A percentile compares a stretch with the other conserved stretches of the same genome.
These are phyloP conservation scores for Plantago coronopus DNA, from an alignment of 305 asterid genomes.

Conservation along the genomic window DNA sequence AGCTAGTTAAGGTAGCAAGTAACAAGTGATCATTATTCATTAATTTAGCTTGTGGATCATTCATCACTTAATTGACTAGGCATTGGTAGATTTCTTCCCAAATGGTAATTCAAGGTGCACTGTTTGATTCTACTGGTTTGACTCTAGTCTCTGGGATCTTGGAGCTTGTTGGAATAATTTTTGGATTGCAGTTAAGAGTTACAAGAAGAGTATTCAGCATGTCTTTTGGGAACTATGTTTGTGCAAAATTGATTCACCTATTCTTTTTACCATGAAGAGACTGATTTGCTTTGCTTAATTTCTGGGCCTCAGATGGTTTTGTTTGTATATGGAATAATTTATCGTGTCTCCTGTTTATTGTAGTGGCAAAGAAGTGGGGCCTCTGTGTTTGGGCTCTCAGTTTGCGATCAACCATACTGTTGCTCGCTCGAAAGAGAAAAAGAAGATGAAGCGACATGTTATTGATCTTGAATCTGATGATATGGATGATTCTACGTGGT, in stretches of 20 bases:
- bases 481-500: conserved; percentile 22
- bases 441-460: conserved; percentile 27
- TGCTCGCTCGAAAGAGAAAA: conserved; percentile 24
- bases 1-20: too few relatives aligned
- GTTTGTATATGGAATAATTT: background rate
- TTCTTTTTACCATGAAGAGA: too few relatives aligned
- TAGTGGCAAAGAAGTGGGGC: conserved; percentile 69
- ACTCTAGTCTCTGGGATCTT: background rate
- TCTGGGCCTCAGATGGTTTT: background rate
- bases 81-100: background rate
- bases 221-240: background rate
- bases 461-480: conserved; percentile 38
- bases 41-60: background rate
- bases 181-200: background rate
- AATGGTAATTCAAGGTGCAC: background rate
- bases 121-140: background rate
- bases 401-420: conserved; percentile 24
- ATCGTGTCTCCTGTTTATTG: conserved; percentile 19
- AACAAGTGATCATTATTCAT: too few relatives aligned
- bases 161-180: background rate
- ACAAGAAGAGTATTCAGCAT: background rate
- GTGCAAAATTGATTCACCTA: too few relatives aligned
- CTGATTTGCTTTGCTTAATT: too few relatives aligned
- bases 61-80: background rate
- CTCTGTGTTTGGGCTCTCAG: conserved; percentile 32